Conservation (phyloP, 176 grass and related monocot genomes). For the Bromus sterilis region DNA sequence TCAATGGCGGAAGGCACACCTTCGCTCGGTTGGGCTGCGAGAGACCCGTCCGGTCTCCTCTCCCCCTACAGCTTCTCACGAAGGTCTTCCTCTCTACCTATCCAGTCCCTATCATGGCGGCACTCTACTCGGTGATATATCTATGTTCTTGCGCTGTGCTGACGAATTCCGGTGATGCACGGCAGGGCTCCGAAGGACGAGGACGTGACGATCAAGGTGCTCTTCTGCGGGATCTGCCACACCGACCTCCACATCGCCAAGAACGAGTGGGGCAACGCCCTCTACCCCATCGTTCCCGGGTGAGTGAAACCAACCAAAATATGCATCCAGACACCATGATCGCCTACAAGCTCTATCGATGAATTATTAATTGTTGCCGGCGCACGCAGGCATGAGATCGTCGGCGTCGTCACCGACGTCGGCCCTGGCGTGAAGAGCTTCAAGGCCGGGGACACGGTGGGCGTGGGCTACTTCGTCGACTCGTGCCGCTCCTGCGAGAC, state of each 20-base stretch:
- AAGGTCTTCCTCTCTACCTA: constrained; percentile 17
- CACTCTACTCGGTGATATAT: neutral
- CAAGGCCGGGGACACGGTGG: constrained; percentile 42
- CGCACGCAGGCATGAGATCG: constrained; percentile 30
- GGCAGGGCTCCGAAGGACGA: constrained; percentile 8
- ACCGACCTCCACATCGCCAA: constrained; percentile 41
- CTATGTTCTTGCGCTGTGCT: neutral
- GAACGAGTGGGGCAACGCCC: constrained; percentile 44
- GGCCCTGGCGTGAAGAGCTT: constrained; percentile 29
- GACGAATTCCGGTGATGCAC: neutral
- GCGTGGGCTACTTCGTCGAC: constrained; percentile 41
- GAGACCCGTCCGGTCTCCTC: constrained; percentile 29
- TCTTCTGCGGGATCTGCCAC: constrained; percentile 45
- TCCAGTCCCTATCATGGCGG: neutral
- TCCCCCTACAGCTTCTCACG: constrained; percentile 38
- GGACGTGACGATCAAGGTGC: constrained; percentile 40
- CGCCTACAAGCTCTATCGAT: neutral
- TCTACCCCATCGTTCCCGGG: constrained; percentile 45
- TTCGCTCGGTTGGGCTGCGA: constrained; percentile 33
- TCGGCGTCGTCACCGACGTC: constrained; percentile 34
- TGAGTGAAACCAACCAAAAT: neutral
- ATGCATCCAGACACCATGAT: neutral
- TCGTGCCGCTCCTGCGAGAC: constrained; percentile 31
- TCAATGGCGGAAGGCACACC: neutral
- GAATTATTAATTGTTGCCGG: neutral